Evolutionary conservation across 352 stramenopile species (phyloP).

Genomic region (Pythium monospermum): DNA sequence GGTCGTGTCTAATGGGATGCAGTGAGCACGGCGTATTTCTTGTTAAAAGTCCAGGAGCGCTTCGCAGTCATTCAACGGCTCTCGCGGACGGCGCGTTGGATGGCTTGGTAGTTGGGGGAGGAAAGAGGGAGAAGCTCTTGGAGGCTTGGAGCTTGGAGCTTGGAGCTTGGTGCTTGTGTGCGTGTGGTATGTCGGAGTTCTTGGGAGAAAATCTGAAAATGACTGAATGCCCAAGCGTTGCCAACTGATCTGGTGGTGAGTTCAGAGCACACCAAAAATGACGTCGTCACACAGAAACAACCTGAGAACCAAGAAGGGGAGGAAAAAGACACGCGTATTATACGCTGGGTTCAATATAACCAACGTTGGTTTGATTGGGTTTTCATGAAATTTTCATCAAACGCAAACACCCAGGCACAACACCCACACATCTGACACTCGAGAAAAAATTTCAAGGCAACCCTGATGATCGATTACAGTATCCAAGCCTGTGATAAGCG

Average conservation of each 20-base stretch:
- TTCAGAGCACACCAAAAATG: neutral
- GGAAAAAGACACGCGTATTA: neutral
- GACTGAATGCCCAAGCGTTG: no score
- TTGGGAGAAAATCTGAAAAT: no score
- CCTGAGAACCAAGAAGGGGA: no score
- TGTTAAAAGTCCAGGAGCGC: conserved; percentile 78
- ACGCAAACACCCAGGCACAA: no score
- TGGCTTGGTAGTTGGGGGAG: neutral
- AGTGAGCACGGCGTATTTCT: conserved; percentile 75
- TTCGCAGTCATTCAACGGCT: conserved; percentile 69
- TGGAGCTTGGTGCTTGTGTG: conserved; percentile 13
- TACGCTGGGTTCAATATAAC: neutral
- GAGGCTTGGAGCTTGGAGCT: conserved; percentile 18
- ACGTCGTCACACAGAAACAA: neutral
- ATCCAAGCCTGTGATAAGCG: no score
- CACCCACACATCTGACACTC: no score
- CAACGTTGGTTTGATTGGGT: neutral
- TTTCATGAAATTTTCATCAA: no score
- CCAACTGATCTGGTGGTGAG: no score
- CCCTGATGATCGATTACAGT: no score
- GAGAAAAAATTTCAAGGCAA: no score
- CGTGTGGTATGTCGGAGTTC: no score
- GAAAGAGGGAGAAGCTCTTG: no score
- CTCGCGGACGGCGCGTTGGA: conserved; percentile 6
- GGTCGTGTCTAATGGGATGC: conserved; percentile 43